Conservation (phyloP, 805 yeast species). For the Pichia ethanolica region DNA sequence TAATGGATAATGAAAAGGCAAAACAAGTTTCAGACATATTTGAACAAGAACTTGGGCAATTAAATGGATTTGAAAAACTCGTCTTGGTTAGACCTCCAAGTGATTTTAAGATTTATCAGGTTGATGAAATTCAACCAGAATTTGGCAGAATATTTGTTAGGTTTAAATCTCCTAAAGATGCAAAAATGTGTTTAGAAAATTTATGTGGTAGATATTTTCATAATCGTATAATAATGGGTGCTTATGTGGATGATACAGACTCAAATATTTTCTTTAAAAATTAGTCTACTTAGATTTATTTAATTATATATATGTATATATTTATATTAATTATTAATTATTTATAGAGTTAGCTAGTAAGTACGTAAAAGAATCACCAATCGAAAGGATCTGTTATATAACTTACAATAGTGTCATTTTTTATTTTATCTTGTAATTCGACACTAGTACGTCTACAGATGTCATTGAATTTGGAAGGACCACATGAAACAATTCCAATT, state of each 20-base stretch:
- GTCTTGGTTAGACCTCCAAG: constrained; percentile 52
- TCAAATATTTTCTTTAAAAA: constrained; percentile 31
- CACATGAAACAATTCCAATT: constrained; percentile 1
- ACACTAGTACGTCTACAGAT: neutral
- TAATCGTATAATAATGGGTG: constrained; percentile 61
- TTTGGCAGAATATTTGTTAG: constrained; percentile 68
- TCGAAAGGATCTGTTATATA: neutral
- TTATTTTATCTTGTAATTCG: neutral
- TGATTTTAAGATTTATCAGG: constrained; percentile 26
- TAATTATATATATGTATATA: too few relatives aligned
- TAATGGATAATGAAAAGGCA: constrained; percentile 42
- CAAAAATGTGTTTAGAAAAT: constrained; percentile 45
- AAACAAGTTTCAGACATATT: constrained; percentile 49
- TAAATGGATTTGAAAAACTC: constrained; percentile 46
- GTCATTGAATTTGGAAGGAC: neutral
- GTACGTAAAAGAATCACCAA: constrained; percentile 17
- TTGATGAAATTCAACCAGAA: constrained; percentile 44
- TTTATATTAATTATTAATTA: too few relatives aligned
- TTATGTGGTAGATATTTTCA: constrained; percentile 62
- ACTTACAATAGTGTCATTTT: neutral
- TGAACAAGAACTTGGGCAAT: constrained; percentile 30
- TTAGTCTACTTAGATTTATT: too few relatives aligned
- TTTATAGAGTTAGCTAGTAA: too few relatives aligned
- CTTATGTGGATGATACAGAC: constrained; percentile 54
- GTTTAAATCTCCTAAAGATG: constrained; percentile 44